phyloP scores from a whole-genome alignment of 768 basidiomycete genomes.

The Filobasidium floriforme region DNA sequence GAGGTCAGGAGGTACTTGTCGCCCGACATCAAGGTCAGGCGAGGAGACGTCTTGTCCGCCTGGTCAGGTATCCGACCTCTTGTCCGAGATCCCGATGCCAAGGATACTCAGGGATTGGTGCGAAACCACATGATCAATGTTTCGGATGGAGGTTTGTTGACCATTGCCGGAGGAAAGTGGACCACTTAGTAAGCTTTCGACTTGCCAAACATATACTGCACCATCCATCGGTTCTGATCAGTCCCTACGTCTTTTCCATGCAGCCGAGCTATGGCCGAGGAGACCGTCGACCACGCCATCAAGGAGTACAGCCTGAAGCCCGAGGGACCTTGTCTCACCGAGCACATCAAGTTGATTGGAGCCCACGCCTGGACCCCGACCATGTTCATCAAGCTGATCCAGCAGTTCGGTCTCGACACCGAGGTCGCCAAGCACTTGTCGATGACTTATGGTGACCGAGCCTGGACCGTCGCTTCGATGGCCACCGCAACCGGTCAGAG shows the following conservation, averaged over 20 bases:
- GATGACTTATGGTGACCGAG: constrained; percentile 91
- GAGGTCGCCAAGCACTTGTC: constrained; percentile 89
- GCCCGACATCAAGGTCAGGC: constrained; percentile 84
- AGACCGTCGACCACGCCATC: constrained; percentile 81
- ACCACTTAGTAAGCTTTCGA: constrained; percentile 68
- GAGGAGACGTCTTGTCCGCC: constrained; percentile 89
- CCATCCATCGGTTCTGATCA: background rate
- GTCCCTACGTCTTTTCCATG: background rate
- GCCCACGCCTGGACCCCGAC: constrained; percentile 89
- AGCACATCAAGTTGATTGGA: constrained; percentile 72
- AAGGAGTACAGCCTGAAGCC: constrained; percentile 63
- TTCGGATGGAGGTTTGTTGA: constrained; percentile 70
- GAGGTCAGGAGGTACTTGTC: constrained; percentile 83
- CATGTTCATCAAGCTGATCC: constrained; percentile 94
- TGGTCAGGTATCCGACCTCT: constrained; percentile 90
- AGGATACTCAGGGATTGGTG: constrained; percentile 77
- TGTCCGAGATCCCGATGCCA: constrained; percentile 69
- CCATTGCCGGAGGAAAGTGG: constrained; percentile 97
- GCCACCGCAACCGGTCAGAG: constrained; percentile 62
- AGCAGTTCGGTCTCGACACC: constrained; percentile 79
- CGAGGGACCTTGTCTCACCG: constrained; percentile 65
- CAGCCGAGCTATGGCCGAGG: constrained; percentile 74
- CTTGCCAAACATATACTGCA: background rate
- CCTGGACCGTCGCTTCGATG: constrained; percentile 84
- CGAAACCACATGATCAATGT: constrained; percentile 88